Percentiles rank a stretch among this genome's conserved stretches.
Conservation (phyloP, 371 early-diverging fungal species). For the Basidiobolus heterosporus region DNA sequence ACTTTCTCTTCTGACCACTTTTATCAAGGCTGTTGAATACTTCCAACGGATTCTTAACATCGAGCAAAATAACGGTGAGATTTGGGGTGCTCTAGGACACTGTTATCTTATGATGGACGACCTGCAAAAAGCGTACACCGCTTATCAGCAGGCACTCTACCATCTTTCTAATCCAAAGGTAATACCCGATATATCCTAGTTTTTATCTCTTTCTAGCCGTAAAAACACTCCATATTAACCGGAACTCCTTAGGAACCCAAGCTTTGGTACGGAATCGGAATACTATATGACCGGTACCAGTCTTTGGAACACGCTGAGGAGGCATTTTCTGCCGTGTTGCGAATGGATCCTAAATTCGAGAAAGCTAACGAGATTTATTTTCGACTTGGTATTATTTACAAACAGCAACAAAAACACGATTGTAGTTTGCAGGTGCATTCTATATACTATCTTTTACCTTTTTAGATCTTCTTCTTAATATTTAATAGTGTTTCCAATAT, state of each 20-base stretch:
- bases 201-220: background rate
- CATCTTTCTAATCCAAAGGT: conserved; percentile 74
- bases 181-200: conserved; percentile 2
- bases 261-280: conserved; percentile 97
- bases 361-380: conserved; percentile 95
- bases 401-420: conserved; percentile 80
- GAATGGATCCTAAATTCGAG: conserved; percentile 78
- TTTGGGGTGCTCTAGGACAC: conserved; percentile 85
- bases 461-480: background rate
- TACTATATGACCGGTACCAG: conserved; percentile 90
- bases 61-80: conserved; percentile 69
- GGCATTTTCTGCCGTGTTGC: conserved; percentile 81
- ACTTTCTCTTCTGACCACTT: no score
- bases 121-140: conserved; percentile 76
- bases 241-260: conserved; percentile 63
- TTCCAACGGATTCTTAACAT: conserved; percentile 71
- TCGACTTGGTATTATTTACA: conserved; percentile 91
- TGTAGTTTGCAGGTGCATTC: conserved; percentile 54
- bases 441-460: background rate
- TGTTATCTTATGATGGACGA: conserved; percentile 89
- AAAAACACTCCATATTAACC: background rate
- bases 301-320: conserved; percentile 93
- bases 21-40: conserved; percentile 78
- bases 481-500: conserved; percentile 70
- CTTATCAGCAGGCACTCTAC: conserved; percentile 86